Base-by-base conservation (phyloP, 495 filamentous ascomycete genomes). In the Tetracladium setigerum region DNA sequence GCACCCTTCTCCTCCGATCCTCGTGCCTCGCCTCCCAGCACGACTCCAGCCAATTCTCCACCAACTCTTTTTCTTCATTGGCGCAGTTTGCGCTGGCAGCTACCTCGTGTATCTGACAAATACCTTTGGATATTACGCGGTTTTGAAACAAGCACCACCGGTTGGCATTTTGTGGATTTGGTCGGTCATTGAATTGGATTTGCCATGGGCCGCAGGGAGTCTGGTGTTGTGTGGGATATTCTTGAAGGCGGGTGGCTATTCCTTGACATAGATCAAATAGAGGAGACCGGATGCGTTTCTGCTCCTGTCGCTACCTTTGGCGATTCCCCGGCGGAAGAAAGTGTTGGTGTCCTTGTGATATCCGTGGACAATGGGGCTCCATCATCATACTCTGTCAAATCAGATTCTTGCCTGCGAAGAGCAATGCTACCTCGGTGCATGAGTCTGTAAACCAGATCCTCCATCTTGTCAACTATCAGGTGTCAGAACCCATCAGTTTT, bases 131-230 rank as follows among this genome's bases (percentile, higher is more conserved):
- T 95, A 95, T 56, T 82, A 88, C 59, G 86, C 81, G 10, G 81
- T 95, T 2, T 91, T 98, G 92, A 94, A 95, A 69, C 81, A 77
- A 46, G 86, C 89, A 0, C 92, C 92, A 16, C 79, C 88, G 16
- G 61, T 95, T n/a, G 94, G 89, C 1, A 89, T 86, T 13, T 62
- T 96, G 15, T 95, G 91, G 91, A 78, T 98, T 12, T 98, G 91
- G 92, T 82, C 83, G 14, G 81, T 95, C 30, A 69, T 95, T 39
- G 92, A 98, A 66, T 77, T 96, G 67, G 67, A 83, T n/a, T 68
- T 94, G 44, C 62, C 72, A 2, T 80, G 73, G 41, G 84, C 87
- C 1, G 59, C 81, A 7, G 61, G 73, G 27, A 86, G 80, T 56
- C 61, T 84, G 36, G 64, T 75, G 8, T 65, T 71, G 9, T 68